Evolutionary conservation across 768 basidiomycete genomes (phyloP).

Genomic region (Tephrocybe sp.): DNA sequence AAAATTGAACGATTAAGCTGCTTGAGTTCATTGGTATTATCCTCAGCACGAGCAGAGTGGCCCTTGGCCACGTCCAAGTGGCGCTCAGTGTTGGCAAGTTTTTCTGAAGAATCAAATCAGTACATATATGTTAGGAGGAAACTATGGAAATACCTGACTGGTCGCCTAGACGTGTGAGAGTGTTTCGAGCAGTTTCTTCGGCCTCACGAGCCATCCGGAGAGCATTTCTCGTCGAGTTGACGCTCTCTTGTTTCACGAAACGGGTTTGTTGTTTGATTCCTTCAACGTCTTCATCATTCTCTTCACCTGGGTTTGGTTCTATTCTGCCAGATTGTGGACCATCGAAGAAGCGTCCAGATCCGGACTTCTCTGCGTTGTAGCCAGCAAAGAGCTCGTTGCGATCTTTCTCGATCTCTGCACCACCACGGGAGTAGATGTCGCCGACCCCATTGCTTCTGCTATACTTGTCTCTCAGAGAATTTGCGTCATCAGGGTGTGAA

Average conservation of each 20-base stretch:
- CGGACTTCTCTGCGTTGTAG: conserved; percentile 58
- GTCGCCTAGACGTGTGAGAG: conserved; percentile 78
- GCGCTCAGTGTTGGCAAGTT: conserved; percentile 91
- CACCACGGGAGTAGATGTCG: conserved; percentile 67
- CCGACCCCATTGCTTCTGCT: conserved; percentile 54
- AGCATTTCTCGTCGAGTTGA: conserved; percentile 88
- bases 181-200: conserved; percentile 91
- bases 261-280: conserved; percentile 93
- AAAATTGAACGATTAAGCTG: conserved; percentile 95
- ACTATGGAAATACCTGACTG: conserved; percentile 77
- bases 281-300: conserved; percentile 87
- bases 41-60: conserved; percentile 84
- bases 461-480: conserved; percentile 42
- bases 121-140: not conserved
- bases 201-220: conserved; percentile 93
- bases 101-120: conserved; percentile 47
- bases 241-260: conserved; percentile 88
- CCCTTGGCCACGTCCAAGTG: conserved; percentile 92
- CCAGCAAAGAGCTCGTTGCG: conserved; percentile 77
- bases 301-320: conserved; percentile 61
- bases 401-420: conserved; percentile 59
- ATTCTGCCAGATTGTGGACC: conserved; percentile 43
- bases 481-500: conserved; percentile 17
- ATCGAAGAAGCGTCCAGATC: conserved; percentile 71
- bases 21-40: conserved; percentile 92